Evolutionary conservation across 2,329 filamentous ascomycete genomes (phyloP).

Genomic region (Ascochyta pisi): DNA sequence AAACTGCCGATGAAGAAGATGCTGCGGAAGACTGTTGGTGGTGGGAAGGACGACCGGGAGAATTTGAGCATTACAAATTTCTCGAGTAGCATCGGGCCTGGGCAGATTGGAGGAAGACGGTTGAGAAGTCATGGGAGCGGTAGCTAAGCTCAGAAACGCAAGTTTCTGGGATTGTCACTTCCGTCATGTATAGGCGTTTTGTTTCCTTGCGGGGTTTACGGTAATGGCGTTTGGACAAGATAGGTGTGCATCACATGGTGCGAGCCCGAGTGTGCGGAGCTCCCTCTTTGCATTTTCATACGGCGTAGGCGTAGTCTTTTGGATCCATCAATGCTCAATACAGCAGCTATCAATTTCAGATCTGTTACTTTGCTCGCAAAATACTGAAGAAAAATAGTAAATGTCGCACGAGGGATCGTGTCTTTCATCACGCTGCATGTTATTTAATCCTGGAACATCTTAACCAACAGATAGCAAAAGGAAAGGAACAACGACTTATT

Average conservation of each 20-base stretch:
- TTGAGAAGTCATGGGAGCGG: constrained; percentile 50
- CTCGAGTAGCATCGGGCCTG: constrained; percentile 49
- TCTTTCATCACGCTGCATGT: no score
- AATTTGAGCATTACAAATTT: constrained; percentile 52
- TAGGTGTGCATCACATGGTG: background rate
- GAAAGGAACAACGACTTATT: no score
- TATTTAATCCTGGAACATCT: no score
- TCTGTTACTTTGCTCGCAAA: no score
- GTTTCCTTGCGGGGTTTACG: background rate
- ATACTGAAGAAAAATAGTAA: no score
- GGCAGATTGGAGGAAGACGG: constrained; percentile 44
- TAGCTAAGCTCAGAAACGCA: background rate
- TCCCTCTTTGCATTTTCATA: background rate
- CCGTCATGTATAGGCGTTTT: constrained; percentile 1
- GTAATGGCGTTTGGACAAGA: constrained; percentile 1
- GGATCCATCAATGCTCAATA: no score
- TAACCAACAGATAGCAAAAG: no score
- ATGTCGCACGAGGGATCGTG: no score
- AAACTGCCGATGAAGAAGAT: constrained; percentile 55
- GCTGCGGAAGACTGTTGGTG: constrained; percentile 52
- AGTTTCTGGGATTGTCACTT: background rate
- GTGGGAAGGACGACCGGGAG: constrained; percentile 48
- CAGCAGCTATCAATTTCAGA: no score
- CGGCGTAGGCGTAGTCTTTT: background rate
- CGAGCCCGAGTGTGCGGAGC: background rate